Conservation (phyloP, 192 early-diverging fungal species). For the Lobosporangium transversale region DNA sequence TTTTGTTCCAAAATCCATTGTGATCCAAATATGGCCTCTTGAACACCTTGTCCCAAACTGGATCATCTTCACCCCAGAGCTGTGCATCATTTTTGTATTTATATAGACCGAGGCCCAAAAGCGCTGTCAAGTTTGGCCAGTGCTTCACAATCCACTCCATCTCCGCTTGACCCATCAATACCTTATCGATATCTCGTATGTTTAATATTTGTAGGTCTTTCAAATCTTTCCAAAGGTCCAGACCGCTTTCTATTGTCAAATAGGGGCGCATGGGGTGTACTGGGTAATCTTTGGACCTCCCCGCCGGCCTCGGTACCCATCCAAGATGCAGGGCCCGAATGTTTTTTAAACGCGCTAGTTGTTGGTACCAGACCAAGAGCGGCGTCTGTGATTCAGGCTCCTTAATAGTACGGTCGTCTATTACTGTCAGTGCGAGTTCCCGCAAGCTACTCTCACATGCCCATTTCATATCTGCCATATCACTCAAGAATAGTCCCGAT, state of each 20-base stretch:
- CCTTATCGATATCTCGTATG: not conserved
- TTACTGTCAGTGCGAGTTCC: not conserved
- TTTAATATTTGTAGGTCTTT: not conserved
- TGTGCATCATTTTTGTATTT: not conserved
- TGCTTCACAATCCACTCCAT: not conserved
- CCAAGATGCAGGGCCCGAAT: no score
- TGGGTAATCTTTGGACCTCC: no score
- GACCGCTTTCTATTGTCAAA: not conserved
- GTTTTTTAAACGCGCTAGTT: not conserved
- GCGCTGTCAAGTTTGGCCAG: not conserved
- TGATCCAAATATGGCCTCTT: not conserved
- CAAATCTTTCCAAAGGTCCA: not conserved
- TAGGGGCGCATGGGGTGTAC: not conserved
- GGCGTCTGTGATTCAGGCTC: not conserved
- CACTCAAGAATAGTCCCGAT: no score
- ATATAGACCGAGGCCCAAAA: not conserved
- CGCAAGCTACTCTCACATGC: not conserved
- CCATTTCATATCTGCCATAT: not conserved
- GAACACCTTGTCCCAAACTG: not conserved
- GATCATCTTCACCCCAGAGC: not conserved
- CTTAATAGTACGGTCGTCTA: not conserved
- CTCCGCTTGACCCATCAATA: not conserved
- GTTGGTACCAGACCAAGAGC: not conserved
- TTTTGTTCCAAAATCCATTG: not conserved
- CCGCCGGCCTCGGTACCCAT: no score